Base-by-base conservation (phyloP, 768 basidiomycete species). In the Lentinus brumalis region DNA sequence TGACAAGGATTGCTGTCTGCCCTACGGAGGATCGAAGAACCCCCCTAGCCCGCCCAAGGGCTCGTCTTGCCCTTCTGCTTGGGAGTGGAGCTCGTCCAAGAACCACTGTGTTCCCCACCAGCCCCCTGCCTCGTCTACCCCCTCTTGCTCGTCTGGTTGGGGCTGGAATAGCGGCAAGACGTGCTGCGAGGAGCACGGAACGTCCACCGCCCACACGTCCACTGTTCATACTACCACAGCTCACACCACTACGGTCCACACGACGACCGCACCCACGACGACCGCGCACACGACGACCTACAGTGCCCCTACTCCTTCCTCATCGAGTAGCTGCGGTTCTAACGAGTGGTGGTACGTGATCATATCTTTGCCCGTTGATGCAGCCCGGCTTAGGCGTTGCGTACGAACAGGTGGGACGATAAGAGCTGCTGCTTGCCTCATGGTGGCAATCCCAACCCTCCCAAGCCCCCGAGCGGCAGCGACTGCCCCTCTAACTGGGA, bases 61-160 rank as follows among this genome's bases (percentile, higher is more conserved):
- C 53, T 63, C 74, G 12, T 85, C 83, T 72, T 83, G 82, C 32
- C 63, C 69, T n/a, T 74, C 76, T 29, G 71, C 69, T 41, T 80
- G 82, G 73, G 84, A 82, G 67, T 86, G 84, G 84, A 70, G 74
- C 59, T 56, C 64, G 5, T 71, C 69, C 14, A 75, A 81, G 65
- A 73, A 76, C 30, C 86, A 83, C 74, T 87, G 85, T 68, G 77
- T 81, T 21, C 86, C 86, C 52, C 70, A 70, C 42, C 64, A 78
- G 60, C 81, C 80, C n/a, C 71, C 74, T 39, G 70, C 74, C 32
- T 59, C 70, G 6, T 71, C 73, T 60, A 71, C 71, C 18, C 80
- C 83, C 32, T 70, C 77, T 41, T 60, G 66, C 58, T 87, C 21
- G 12, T 51, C 54, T 3, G 60, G 60, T 15, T 47, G 79, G 76